These are phyloP conservation scores for Monosporascus ibericus DNA, from an alignment of 2,329 filamentous ascomycete genomes.

Conservation along the genomic window DNA sequence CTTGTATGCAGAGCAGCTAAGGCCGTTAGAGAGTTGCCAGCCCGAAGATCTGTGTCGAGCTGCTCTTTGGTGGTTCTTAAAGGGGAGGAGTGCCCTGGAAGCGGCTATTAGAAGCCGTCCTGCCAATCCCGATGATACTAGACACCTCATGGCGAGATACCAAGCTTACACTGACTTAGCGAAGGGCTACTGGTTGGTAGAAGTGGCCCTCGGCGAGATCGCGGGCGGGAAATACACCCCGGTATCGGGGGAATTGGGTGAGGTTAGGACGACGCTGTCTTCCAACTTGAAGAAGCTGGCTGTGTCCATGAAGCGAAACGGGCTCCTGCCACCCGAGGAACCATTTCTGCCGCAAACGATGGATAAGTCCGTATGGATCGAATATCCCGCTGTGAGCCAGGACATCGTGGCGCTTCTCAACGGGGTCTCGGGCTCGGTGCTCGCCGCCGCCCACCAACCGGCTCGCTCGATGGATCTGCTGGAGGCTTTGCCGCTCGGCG, in stretches of 20 bases:
- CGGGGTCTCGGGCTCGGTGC: constrained; percentile 47
- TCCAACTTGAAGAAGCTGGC: constrained; percentile 67
- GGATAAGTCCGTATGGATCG: constrained; percentile 75
- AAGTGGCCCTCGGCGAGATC: constrained; percentile 46
- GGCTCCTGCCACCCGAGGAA: constrained; percentile 66
- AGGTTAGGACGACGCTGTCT: constrained; percentile 49
- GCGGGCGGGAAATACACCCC: constrained; percentile 35
- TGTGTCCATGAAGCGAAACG: constrained; percentile 79
- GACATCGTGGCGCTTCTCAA: constrained; percentile 67
- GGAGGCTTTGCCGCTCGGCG: constrained; percentile 69
- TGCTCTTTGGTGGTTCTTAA: constrained; percentile 85
- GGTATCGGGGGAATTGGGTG: constrained; percentile 41
- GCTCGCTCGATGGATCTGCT: constrained; percentile 47
- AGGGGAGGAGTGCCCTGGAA: constrained; percentile 72
- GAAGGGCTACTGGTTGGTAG: constrained; percentile 78
- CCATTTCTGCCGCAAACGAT: constrained; percentile 68
- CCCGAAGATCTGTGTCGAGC: constrained; percentile 65
- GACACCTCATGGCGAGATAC: constrained; percentile 51
- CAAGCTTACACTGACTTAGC: constrained; percentile 83
- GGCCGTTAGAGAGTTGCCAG: constrained; percentile 56
- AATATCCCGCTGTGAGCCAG: constrained; percentile 67
- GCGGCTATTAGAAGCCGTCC: constrained; percentile 60
- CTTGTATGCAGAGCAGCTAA: constrained; percentile 68
- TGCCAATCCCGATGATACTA: constrained; percentile 45
- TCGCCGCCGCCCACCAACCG: constrained; percentile 42